These are phyloP conservation scores for Klebsormidium nitens DNA, from an alignment of 139 green algal species.

Conservation along the genomic window DNA sequence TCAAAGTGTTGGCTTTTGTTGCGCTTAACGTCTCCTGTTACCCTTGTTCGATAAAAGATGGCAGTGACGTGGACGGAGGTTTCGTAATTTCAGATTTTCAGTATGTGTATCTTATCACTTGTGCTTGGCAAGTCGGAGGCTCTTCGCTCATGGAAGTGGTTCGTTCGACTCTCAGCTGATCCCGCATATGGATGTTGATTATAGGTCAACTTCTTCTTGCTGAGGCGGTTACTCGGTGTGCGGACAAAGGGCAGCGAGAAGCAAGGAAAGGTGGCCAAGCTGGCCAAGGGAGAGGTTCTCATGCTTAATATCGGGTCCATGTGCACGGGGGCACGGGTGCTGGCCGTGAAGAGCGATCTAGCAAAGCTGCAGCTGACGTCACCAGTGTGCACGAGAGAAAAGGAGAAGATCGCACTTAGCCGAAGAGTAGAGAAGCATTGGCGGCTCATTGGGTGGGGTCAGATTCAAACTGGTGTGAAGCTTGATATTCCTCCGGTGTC, in stretches of 20 bases:
- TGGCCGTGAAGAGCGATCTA: constrained; percentile 94
- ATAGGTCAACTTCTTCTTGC: constrained; percentile 96
- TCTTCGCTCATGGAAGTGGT: too few species aligned
- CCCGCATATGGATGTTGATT: too few species aligned
- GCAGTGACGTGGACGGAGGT: too few species aligned
- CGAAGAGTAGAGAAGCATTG: constrained; percentile 97
- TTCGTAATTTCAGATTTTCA: too few species aligned
- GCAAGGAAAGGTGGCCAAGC: constrained; percentile 91
- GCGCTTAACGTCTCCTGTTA: too few species aligned
- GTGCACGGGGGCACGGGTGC: constrained; percentile 92
- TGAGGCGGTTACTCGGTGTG: constrained; percentile 92
- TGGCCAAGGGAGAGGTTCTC: constrained; percentile 95
- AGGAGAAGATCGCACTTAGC: constrained; percentile 95
- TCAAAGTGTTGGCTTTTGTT: too few species aligned
- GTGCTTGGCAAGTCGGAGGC: too few species aligned
- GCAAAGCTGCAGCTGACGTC: constrained; percentile 97
- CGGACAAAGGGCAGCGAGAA: constrained; percentile 78
- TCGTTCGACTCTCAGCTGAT: too few species aligned
- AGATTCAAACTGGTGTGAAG: constrained; percentile 84
- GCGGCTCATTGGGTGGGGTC: constrained; percentile 95
- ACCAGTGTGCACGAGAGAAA: constrained; percentile 86
- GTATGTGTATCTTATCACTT: too few species aligned
- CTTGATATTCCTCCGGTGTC: constrained; percentile 37
- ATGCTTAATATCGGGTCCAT: constrained; percentile 99
- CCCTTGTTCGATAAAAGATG: too few species aligned